Evolutionary conservation across 495 filamentous ascomycete genomes (phyloP).

Genomic region (Astrothelium macrocarpum): DNA sequence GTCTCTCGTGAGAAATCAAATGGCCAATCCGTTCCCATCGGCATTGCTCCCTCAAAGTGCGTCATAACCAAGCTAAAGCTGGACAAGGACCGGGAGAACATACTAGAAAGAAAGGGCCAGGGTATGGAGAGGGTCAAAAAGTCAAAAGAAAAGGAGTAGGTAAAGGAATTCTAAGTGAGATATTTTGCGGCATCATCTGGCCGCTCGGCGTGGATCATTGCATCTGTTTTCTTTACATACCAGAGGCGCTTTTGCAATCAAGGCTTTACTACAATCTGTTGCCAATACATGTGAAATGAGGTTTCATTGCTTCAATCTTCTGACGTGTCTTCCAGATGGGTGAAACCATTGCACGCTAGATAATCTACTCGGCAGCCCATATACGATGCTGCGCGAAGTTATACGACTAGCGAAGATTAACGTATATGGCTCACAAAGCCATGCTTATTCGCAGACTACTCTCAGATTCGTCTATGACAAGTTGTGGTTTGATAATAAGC

Average conservation of each 20-base stretch:
- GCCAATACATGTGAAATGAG: neutral
- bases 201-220: constrained; percentile 22
- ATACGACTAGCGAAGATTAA: constrained; percentile 68
- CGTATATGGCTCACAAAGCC: constrained; percentile 26
- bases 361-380: constrained; percentile 64
- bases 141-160: constrained; percentile 43
- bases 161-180: constrained; percentile 13
- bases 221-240: neutral
- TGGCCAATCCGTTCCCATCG: constrained; percentile 80
- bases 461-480: constrained; percentile 43
- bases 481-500: constrained; percentile 69
- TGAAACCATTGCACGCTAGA: constrained; percentile 48
- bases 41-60: constrained; percentile 85
- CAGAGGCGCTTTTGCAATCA: neutral
- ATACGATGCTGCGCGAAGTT: constrained; percentile 55
- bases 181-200: constrained; percentile 23
- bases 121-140: constrained; percentile 52
- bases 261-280: neutral
- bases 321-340: neutral
- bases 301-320: constrained; percentile 4
- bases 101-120: constrained; percentile 73
- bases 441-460: constrained; percentile 64
- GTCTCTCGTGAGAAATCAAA: constrained; percentile 89
- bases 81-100: constrained; percentile 94
- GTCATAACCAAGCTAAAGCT: constrained; percentile 96